Evolutionary conservation across 2,329 filamentous ascomycete species (phyloP).

Genomic region (Fusarium begoniae): DNA sequence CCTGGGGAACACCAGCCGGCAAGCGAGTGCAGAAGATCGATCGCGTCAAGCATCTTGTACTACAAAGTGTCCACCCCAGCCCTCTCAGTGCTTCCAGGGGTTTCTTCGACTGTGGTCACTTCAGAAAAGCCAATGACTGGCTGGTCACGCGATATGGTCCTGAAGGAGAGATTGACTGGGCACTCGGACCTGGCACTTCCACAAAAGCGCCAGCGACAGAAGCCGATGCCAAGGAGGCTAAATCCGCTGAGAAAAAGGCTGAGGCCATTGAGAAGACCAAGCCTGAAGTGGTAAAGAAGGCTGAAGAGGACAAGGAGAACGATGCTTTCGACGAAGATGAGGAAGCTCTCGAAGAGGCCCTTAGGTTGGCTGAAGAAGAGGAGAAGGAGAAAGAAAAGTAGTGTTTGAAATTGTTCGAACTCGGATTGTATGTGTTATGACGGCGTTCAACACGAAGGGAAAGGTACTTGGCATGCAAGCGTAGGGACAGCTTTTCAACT

Average conservation of each 20-base stretch:
- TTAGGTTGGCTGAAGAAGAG: slow-evolving; percentile 46
- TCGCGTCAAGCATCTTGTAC: slow-evolving; percentile 77
- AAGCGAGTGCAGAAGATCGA: slow-evolving; percentile 82
- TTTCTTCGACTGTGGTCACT: slow-evolving; percentile 86
- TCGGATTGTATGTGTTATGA: slow-evolving; percentile 22
- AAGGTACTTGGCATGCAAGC: slow-evolving; percentile 4
- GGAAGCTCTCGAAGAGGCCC: slow-evolving; percentile 49
- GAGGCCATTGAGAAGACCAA: slow-evolving; percentile 41
- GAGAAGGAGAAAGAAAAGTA: slow-evolving; percentile 32
- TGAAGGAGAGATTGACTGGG: slow-evolving; percentile 88
- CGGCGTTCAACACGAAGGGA: slow-evolving; percentile 28
- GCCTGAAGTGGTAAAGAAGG: slow-evolving; percentile 20
- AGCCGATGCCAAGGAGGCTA: slow-evolving; percentile 35
- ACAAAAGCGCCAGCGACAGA: slow-evolving; percentile 44
- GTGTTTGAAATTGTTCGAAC: neutral
- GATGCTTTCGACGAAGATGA: slow-evolving; percentile 48
- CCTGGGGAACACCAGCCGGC: slow-evolving; percentile 88
- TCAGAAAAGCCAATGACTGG: slow-evolving; percentile 87
- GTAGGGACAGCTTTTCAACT: slow-evolving; percentile 10
- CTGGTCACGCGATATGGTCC: slow-evolving; percentile 79
- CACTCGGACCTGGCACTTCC: slow-evolving; percentile 56
- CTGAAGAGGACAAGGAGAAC: slow-evolving; percentile 37
- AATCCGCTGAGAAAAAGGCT: slow-evolving; percentile 35
- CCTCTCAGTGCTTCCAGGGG: slow-evolving; percentile 86
- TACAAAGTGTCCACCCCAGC: slow-evolving; percentile 90